Conservation (phyloP, 2,329 filamentous ascomycete species). For the Biscogniauxia mediterranea region DNA sequence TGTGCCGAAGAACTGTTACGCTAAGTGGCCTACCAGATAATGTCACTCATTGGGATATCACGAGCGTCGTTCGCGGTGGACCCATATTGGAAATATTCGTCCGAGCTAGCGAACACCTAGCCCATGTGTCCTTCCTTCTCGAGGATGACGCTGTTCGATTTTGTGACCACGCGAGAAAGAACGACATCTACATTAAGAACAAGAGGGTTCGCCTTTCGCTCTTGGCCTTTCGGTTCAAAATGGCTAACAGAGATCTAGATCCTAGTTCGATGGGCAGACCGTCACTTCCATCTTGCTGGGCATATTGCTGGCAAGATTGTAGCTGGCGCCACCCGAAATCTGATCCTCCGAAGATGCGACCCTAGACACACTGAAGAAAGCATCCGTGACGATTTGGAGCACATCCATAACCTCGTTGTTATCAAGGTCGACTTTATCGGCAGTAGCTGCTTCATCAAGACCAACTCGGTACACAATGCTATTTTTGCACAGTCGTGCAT, state of each 20-base stretch:
- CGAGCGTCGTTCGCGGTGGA: slow-evolving; percentile 65
- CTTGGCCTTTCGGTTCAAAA: neutral
- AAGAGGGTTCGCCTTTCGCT: slow-evolving; percentile 57
- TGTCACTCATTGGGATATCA: slow-evolving; percentile 65
- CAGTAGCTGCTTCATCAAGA: slow-evolving; percentile 65
- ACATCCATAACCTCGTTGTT: slow-evolving; percentile 77
- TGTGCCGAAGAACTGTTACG: slow-evolving; percentile 56
- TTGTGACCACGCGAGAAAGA: slow-evolving; percentile 59
- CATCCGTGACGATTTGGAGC: slow-evolving; percentile 73
- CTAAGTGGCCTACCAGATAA: slow-evolving; percentile 61
- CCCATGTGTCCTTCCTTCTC: slow-evolving; percentile 68
- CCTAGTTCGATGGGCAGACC: slow-evolving; percentile 66
- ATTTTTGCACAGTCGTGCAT: slow-evolving; percentile 76
- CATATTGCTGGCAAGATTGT: slow-evolving; percentile 64
- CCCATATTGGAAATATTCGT: slow-evolving; percentile 67
- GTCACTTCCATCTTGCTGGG: slow-evolving; percentile 63
- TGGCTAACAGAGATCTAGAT: slow-evolving; percentile 47
- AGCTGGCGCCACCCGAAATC: slow-evolving; percentile 68
- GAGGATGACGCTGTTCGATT: slow-evolving; percentile 63
- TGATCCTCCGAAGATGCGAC: slow-evolving; percentile 63
- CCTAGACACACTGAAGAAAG: slow-evolving; percentile 58
- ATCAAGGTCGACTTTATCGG: slow-evolving; percentile 60
- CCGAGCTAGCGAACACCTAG: slow-evolving; percentile 55
- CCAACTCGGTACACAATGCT: slow-evolving; percentile 75
- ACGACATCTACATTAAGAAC: slow-evolving; percentile 66